phyloP scores from a whole-genome alignment of 2,329 filamentous ascomycete species.

The Trichoderma sp. region DNA sequence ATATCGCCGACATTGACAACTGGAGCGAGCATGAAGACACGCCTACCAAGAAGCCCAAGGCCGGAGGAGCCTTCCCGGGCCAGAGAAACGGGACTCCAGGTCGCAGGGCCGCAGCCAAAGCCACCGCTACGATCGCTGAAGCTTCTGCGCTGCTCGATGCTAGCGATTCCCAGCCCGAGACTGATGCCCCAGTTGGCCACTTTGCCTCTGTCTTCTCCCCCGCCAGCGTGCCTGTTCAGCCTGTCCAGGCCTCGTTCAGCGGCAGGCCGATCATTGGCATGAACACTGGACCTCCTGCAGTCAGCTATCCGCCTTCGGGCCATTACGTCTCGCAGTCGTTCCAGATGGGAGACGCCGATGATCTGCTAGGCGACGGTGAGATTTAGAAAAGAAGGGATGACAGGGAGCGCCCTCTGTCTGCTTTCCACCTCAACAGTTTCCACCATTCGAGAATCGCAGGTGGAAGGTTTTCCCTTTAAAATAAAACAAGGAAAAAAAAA shows the following conservation, averaged over 20 bases:
- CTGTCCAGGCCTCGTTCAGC: constrained; percentile 10
- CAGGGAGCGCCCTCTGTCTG: background rate
- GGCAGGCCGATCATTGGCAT: background rate
- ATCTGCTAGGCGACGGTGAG: constrained; percentile 36
- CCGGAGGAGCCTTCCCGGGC: constrained; percentile 25
- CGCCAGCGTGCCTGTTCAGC: background rate
- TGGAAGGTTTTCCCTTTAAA: background rate
- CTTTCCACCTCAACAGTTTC: background rate
- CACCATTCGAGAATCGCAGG: background rate
- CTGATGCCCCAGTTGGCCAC: constrained; percentile 20
- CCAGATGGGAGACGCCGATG: background rate
- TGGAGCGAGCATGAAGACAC: constrained; percentile 38
- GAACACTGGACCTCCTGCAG: background rate
- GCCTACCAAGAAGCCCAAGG: constrained; percentile 38
- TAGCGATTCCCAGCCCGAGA: constrained; percentile 31
- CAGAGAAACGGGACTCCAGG: constrained; percentile 30
- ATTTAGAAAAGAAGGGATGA: constrained; percentile 26
- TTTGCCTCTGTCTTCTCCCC: background rate
- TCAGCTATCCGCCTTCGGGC: background rate
- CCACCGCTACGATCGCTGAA: constrained; percentile 36
- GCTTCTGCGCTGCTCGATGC: constrained; percentile 29
- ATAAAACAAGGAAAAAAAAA: background rate
- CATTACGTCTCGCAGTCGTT: constrained; percentile 17
- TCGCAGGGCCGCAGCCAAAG: constrained; percentile 34
- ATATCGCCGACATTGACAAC: constrained; percentile 31